Percentiles rank a stretch among this genome's conserved stretches.
phyloP scores from a whole-genome alignment of 2,329 filamentous ascomycete species.

The Trichoderma sp. region DNA sequence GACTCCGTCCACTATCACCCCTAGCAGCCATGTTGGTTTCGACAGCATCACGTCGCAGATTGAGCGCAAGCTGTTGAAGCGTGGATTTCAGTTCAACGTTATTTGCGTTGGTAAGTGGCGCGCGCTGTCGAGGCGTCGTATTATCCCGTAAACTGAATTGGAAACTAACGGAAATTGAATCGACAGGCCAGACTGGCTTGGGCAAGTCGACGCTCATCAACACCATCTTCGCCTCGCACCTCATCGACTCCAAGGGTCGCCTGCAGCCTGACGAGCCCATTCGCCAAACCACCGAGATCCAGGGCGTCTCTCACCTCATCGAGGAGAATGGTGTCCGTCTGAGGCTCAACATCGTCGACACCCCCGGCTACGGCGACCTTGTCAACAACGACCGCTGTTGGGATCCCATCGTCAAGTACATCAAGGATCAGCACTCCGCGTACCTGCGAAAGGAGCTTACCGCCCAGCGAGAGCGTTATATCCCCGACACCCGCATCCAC shows the following conservation, averaged over 20 bases:
- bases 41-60: slow-evolving; percentile 99
- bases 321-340: slow-evolving; percentile 99
- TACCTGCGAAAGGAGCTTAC: slow-evolving; percentile 99
- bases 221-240: slow-evolving; percentile 99
- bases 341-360: slow-evolving; percentile 98
- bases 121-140: not conserved
- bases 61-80: slow-evolving; percentile 98
- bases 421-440: slow-evolving; percentile 99
- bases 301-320: slow-evolving; percentile 96
- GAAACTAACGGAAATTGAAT: slow-evolving; percentile 28
- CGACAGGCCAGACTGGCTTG: slow-evolving; percentile 89
- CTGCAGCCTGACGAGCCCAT: slow-evolving; percentile 90
- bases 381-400: slow-evolving; percentile 99
- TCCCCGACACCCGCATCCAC: slow-evolving; percentile 98
- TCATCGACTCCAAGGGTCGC: slow-evolving; percentile 98
- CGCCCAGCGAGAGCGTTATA: slow-evolving; percentile 97
- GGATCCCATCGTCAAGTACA: slow-evolving; percentile 99
- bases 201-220: slow-evolving; percentile 99
- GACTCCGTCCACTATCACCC: slow-evolving; percentile 73
- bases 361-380: slow-evolving; percentile 95
- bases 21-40: slow-evolving; percentile 98
- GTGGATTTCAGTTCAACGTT: slow-evolving; percentile 99
- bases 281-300: slow-evolving; percentile 95
- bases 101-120: slow-evolving; percentile 90
- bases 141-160: not conserved